Base-by-base conservation (phyloP, 2,329 filamentous ascomycete genomes). In the Fusarium sp. region DNA sequence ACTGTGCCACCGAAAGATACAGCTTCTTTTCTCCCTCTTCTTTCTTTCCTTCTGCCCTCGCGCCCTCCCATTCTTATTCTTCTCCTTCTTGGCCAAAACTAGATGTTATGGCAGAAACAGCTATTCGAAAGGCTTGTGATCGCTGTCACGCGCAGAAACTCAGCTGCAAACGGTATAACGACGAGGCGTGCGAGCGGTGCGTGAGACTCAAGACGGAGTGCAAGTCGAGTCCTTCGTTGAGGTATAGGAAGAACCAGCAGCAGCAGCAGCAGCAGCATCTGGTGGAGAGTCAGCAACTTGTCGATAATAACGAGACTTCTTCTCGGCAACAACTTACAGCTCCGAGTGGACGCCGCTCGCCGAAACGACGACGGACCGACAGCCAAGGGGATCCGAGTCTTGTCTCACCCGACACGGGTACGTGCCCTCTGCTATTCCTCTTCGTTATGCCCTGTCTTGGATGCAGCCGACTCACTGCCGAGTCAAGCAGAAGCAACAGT, bases 101-200 rank as follows among this genome's bases (percentile, higher is more conserved):
- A 57, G 66, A 73, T 68, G 75, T 67, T 70, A 80, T 80, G 79
- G 69, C 76, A 66, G 79, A 80, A 61, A 75, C 72, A 51, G 70
- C 76, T 60, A 79, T 77, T 63, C 79, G 82, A 56, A 81, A 80
- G 57, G 81, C 81, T 56, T 84, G 81, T 72, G 81, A 84, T 70
- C 79, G 80, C 63, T 84, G 81, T 67, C 82, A 83, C 67, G 72
- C 72, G 18, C 81, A 83, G 69, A 84, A 83, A 71, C 76, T 84
- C 58, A 80, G 78, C 65, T 83, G 81, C 74, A 83, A 80, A 69
- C 78, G 81, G 48, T 71, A 75, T 56, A 76, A 75, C 58, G 77
- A 78, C 50, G 78, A 79, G 46, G 68, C 78, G 20, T 83, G 82
- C 68, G 80, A 82, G 69, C 75, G 81, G 13, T 84, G 81, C 62